These are phyloP conservation scores for Leccinum sublutescens DNA, from an alignment of 768 basidiomycete species.

Conservation along the genomic window DNA sequence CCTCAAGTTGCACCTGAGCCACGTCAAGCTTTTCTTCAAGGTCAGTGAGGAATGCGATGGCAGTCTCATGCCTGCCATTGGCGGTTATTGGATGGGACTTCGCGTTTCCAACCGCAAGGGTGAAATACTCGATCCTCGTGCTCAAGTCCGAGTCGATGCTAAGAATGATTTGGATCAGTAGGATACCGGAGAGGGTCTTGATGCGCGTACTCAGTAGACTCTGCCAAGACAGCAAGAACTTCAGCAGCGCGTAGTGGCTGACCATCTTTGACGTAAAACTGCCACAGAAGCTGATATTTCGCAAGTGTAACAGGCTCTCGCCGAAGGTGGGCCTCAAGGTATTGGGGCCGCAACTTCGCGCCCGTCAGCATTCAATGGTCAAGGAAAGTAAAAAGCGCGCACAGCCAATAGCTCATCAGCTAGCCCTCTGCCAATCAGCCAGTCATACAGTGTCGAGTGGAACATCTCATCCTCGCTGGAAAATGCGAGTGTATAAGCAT, in stretches of 20 bases:
- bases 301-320: conserved; percentile 77
- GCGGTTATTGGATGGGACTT: conserved; percentile 88
- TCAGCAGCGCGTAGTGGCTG: conserved; percentile 87
- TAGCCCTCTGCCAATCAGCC: conserved; percentile 77
- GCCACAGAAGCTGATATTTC: conserved; percentile 91
- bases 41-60: conserved; percentile 87
- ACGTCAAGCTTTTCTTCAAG: conserved; percentile 97
- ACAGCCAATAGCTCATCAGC: conserved; percentile 93
- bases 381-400: conserved; percentile 20
- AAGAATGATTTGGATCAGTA: conserved; percentile 4
- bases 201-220: conserved; percentile 69
- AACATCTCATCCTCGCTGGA: conserved; percentile 87
- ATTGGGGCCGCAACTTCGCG: conserved; percentile 75
- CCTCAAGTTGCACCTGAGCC: conserved; percentile 93
- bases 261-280: conserved; percentile 92
- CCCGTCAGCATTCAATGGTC: conserved; percentile 10
- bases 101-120: conserved; percentile 92
- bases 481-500: conserved; percentile 87
- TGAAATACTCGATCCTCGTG: conserved; percentile 85
- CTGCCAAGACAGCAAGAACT: conserved; percentile 78
- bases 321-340: conserved; percentile 84
- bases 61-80: conserved; percentile 76
- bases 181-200: neutral
- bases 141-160: conserved; percentile 71
- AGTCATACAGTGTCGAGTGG: conserved; percentile 92